phyloP scores from a whole-genome alignment of 1,284 basidiomycete species.

The Schizophyllum amplum region DNA sequence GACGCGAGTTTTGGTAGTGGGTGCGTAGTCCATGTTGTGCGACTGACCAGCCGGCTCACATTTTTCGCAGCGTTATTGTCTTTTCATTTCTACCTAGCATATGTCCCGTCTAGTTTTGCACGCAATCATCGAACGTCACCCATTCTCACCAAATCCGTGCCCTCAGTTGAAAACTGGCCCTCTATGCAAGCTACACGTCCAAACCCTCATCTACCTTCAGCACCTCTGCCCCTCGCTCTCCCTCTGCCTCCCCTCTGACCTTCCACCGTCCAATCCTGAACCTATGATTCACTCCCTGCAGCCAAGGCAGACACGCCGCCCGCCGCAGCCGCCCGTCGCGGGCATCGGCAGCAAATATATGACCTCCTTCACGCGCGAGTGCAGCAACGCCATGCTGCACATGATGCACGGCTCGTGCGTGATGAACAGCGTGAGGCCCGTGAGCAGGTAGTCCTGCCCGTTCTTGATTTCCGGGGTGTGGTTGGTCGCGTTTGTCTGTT shows the following conservation, averaged over 20 bases:
- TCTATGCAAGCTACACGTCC: conserved; percentile 31
- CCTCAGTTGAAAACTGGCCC: too few species aligned
- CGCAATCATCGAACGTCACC: not conserved
- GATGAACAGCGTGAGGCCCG: conserved; percentile 72
- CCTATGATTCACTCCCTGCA: conserved; percentile 79
- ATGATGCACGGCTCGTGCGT: conserved; percentile 95
- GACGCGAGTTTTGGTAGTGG: conserved; percentile 50
- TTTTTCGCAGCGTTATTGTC: too few species aligned
- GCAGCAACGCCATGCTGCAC: conserved; percentile 91
- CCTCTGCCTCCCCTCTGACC: conserved; percentile 9
- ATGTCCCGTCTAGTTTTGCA: not conserved
- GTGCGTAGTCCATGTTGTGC: too few species aligned
- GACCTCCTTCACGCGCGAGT: conserved; percentile 83
- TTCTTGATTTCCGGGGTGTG: conserved; percentile 31
- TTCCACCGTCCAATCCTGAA: conserved; percentile 63
- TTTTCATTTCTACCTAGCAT: too few species aligned
- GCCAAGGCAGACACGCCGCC: conserved; percentile 61
- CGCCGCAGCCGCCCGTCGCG: conserved; percentile 70
- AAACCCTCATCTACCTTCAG: conserved; percentile 28
- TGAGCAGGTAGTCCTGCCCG: conserved; percentile 80
- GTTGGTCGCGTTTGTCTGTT: conserved; percentile 8
- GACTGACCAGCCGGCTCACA: too few species aligned
- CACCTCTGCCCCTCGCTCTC: too few species aligned
- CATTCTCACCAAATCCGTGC: not conserved
- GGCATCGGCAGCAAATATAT: conserved; percentile 68